Evolutionary conservation across 768 basidiomycete species (phyloP), one percentile per base, ranked within the genome.

Genomic region (Phallus indusiatus): DNA sequence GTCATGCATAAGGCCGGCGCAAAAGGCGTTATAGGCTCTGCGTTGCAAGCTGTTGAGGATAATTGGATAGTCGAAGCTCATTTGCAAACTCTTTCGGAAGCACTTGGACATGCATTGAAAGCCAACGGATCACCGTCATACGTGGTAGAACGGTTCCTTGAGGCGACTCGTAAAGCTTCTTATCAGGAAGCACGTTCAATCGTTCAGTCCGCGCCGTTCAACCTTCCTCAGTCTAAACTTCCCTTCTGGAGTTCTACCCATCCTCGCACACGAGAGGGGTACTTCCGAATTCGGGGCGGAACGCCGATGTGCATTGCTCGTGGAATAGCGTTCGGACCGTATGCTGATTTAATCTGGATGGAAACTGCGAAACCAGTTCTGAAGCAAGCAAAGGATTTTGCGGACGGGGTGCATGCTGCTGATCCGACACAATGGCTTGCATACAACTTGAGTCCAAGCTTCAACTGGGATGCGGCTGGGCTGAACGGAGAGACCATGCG

Each of bases 241-340:
- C 93, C 94, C 0, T 89, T 83, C 80, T 98, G 92, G 91, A 78
- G 94, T 72, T 97, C 94, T 93, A 90, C 97, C 71, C 77, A 86
- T 51, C 92, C 95, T 37, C 78, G 96, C 60, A 96, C 95, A 0
- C 83, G 94, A 60, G 95, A 98, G 71, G 95, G 95, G 47, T 98
- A 83, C 77, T 98, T 94, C 78, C 84, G 95, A 63, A 97, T 95
- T 78, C 90, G 94, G 72, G 94, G 95, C 61, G 95, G 95, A 8
- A 98, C 94, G 5, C 85, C 90, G 68, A 94, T 93, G 68, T 94
- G 94, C 10, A 81, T 98, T 67, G 86, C 90, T 73, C 90, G 95
- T 60, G 89, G 88, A 17, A 77, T 94, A 60, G 93, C 92, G 24
- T 97, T 91, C 67, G 93, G 93, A 28, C 95, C 94, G 2, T 94